Percentiles rank a stretch among this genome's conserved stretches.
Conservation (phyloP, 73 alveolate genomes). For the Uronychia binucleata region DNA sequence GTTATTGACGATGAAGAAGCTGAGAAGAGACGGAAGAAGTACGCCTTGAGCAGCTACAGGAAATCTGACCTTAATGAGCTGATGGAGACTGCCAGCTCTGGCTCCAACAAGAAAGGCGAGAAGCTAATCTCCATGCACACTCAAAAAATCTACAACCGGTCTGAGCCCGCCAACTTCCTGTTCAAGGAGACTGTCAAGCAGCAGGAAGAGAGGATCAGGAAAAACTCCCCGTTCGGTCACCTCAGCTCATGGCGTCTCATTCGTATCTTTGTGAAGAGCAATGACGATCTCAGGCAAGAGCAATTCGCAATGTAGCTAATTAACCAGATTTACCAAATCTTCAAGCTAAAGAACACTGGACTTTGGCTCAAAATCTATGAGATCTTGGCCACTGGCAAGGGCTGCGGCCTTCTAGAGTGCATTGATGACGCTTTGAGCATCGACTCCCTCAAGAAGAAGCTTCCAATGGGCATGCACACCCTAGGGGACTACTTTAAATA, state of each 20-base stretch:
- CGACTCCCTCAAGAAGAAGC: conserved; percentile 81
- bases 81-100: conserved; percentile 7
- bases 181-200: conserved; percentile 72
- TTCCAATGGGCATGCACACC: conserved; percentile 45
- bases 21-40: conserved; percentile 12
- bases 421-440: conserved; percentile 83
- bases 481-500: conserved; percentile 55
- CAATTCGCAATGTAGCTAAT: conserved; percentile 93
- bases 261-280: conserved; percentile 79
- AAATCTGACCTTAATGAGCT: conserved; percentile 14
- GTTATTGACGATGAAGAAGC: conserved; percentile 9
- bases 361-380: conserved; percentile 88
- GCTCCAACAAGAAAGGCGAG: conserved; percentile 12
- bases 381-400: conserved; percentile 84
- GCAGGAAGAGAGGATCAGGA: conserved; percentile 81
- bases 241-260: conserved; percentile 78
- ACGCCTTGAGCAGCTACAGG: not conserved
- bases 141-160: not conserved
- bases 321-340: conserved; percentile 69
- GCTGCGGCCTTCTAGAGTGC: conserved; percentile 86
- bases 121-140: not conserved
- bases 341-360: conserved; percentile 50
- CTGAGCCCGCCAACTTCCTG: conserved; percentile 41
- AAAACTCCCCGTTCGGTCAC: conserved; percentile 84
- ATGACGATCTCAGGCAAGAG: conserved; percentile 91